phyloP scores from a whole-genome alignment of 768 basidiomycete genomes.

The Tylopilus cervinicoccineus region DNA sequence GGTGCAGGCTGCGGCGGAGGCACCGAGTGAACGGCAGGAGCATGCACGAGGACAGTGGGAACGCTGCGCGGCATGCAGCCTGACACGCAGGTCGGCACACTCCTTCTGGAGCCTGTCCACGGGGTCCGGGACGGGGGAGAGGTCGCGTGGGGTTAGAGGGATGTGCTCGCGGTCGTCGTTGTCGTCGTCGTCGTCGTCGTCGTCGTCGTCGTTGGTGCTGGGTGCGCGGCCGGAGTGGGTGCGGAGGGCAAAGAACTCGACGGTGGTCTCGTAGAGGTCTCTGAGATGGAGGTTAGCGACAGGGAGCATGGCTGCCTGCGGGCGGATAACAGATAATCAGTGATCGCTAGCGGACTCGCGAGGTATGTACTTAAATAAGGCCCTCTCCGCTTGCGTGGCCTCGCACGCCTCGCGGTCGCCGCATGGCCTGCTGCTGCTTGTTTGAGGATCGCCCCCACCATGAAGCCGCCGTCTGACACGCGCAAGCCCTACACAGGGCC shows the following conservation, averaged over 20 bases:
- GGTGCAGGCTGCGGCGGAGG: conserved; percentile 42
- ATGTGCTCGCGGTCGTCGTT: conserved; percentile 26
- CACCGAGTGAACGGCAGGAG: conserved; percentile 30
- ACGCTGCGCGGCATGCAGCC: conserved; percentile 35
- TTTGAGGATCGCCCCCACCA: conserved; percentile 38
- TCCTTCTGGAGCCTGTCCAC: conserved; percentile 35
- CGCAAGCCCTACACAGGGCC: conserved; percentile 71
- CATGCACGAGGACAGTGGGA: conserved; percentile 30
- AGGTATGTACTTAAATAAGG: too few relatives aligned
- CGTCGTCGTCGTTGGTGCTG: conserved; percentile 25
- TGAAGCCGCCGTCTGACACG: conserved; percentile 53
- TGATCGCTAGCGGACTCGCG: conserved; percentile 20
- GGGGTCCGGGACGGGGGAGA: conserved; percentile 40
- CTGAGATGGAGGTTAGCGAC: conserved; percentile 45
- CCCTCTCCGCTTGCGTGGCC: conserved; percentile 27
- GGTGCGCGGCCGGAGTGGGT: conserved; percentile 26
- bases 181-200: conserved; percentile 28
- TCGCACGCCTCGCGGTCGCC: conserved; percentile 16
- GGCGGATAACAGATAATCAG: conserved; percentile 39
- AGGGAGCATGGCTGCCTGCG: conserved; percentile 36
- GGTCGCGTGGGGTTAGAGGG: conserved; percentile 28
- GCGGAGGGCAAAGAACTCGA: conserved; percentile 55
- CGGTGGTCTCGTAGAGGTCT: conserved; percentile 49
- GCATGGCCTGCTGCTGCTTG: neutral
- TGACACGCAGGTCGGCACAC: conserved; percentile 45